Evolutionary conservation across 2,329 filamentous ascomycete genomes (phyloP).

Genomic region (Gaeumannomyces sp.): DNA sequence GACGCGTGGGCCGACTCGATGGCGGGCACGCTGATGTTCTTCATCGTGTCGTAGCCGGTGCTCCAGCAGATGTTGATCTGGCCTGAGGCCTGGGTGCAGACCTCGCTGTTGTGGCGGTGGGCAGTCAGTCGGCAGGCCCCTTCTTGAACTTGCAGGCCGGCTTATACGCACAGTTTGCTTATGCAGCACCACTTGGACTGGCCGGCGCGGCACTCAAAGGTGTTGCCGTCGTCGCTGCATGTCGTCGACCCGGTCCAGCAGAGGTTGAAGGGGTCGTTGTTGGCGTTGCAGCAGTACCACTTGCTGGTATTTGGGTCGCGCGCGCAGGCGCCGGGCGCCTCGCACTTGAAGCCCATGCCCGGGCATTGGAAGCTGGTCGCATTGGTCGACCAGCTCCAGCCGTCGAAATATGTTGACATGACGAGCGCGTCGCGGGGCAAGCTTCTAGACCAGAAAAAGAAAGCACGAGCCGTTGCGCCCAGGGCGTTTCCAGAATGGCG

Average conservation of each 20-base stretch:
- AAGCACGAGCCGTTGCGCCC: no score
- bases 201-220: constrained; percentile 15
- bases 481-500: no score
- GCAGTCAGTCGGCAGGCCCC: no score
- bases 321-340: constrained; percentile 15
- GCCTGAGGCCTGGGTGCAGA: constrained; percentile 13
- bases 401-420: constrained; percentile 14
- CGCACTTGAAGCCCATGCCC: constrained; percentile 12
- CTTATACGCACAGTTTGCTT: constrained; percentile 9
- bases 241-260: constrained; percentile 14
- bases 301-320: constrained; percentile 16
- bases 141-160: no score
- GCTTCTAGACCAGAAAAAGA: no score
- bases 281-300: constrained; percentile 15
- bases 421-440: no score
- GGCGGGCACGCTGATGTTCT: constrained; percentile 12
- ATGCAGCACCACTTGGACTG: constrained; percentile 15
- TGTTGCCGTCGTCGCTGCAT: constrained; percentile 15
- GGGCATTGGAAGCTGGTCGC: constrained; percentile 13
- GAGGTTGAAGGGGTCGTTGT: constrained; percentile 3
- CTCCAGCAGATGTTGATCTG: constrained; percentile 19
- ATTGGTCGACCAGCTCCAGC: constrained; percentile 17
- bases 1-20: constrained; percentile 16
- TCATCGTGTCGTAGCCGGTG: constrained; percentile 14
- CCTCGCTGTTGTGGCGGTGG: constrained; percentile 10